Evolutionary conservation across 257 asterid genomes (phyloP), one percentile per base, ranked within the genome.

Genomic region (Scutellaria barbata): DNA sequence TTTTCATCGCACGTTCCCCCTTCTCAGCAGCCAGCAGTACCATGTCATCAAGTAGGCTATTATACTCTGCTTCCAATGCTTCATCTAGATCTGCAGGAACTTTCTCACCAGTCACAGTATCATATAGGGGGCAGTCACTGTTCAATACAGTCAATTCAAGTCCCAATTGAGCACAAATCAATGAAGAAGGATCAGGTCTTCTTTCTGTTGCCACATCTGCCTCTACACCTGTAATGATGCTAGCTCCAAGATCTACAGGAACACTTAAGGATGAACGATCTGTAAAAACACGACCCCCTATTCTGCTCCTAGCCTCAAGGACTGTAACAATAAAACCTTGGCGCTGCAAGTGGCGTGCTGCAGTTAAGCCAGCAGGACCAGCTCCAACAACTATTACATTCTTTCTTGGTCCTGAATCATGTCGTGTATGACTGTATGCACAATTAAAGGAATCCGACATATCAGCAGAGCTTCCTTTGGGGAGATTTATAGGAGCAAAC

Each of bases 181-280:
- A 67, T 18, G 99, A 84, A 77, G 99, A 95, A 69, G 99, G 99
- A 85, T 95, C 99, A 2, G 98, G 96, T 80, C 98, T 88, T 74
- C 99, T 89, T 81, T 95, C 99, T 71, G 98, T 84, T 66, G 90
- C 96, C 72, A 95, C 96, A 76, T 95, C 99, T 65, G 98, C 99
- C 85, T 95, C 99, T 41, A 92, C 90, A 59, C 98, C 99, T 37
- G 99, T 95, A 80, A 95, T 95, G 85, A 95, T 95, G 80, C 99
- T 95, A 79, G 99, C 99, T 69, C 99, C 99, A 81, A 95, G 98
- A 82, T 95, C 99, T 74, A 92, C 99, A 0, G 99, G 99, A 71
- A 95, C 99, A 77, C 97, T 89, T 56, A 92, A 88, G 64, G 99
- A 88, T 14, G 94, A 79, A 67, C 61, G 90, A 65, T 95, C 99